Conservation (phyloP, 1,284 basidiomycete genomes). For the Ceratobasidium sp. region DNA sequence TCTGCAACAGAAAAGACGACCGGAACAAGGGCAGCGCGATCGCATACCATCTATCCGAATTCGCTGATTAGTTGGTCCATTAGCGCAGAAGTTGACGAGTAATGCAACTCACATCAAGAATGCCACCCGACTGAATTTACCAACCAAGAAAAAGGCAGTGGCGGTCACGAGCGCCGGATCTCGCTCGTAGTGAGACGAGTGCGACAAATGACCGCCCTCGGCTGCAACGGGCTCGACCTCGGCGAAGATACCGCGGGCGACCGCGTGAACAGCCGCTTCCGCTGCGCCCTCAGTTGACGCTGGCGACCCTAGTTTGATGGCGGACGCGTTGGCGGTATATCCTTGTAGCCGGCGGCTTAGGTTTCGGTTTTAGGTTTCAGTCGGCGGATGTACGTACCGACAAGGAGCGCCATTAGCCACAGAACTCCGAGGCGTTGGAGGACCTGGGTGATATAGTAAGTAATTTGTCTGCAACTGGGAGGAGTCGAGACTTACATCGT, state of each 20-base stretch:
- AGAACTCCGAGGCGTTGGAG: constrained; percentile 54
- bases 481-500: constrained; percentile 50
- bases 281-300: constrained; percentile 25
- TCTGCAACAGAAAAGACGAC: constrained; percentile 48
- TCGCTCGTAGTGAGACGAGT: constrained; percentile 18
- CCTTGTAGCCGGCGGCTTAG: constrained; percentile 48
- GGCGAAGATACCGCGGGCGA: constrained; percentile 41
- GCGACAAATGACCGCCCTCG: neutral
- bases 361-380: neutral
- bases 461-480: neutral
- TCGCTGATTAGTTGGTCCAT: neutral
- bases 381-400: constrained; percentile 31
- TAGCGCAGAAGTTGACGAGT: constrained; percentile 31
- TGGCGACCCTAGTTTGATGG: constrained; percentile 49
- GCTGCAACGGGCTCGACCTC: neutral
- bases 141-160: constrained; percentile 52
- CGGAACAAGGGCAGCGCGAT: constrained; percentile 52
- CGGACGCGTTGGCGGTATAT: constrained; percentile 55
- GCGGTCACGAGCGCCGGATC: constrained; percentile 49
- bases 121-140: constrained; percentile 48
- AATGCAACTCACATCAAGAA: constrained; percentile 45
- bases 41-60: constrained; percentile 49
- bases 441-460: constrained; percentile 43
- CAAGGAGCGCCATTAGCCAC: constrained; percentile 52
- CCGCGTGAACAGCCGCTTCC: constrained; percentile 43